Evolutionary conservation across 2,329 filamentous ascomycete genomes (phyloP), one percentile per base, ranked within the genome.

Genomic region (Neurospora sp.): DNA sequence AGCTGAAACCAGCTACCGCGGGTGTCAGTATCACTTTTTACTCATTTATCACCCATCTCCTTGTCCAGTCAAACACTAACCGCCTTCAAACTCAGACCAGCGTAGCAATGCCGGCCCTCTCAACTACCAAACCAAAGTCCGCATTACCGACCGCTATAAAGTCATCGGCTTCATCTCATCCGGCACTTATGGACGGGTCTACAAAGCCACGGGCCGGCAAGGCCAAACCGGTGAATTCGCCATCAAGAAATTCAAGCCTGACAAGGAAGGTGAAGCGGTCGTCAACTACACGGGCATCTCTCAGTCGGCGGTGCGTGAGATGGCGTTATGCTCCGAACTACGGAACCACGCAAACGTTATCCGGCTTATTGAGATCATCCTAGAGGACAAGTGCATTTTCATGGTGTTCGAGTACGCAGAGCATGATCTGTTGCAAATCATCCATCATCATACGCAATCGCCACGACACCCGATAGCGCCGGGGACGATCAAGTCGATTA

Each of bases 371-470:
- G 96, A 99, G 81, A 98, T 97, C 76, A 97, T 99, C 76, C 85
- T 99, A 3, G 95, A 99, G 81, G 94, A 97, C 80, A 98, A 98
- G 83, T 97, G 94, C 82, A 98, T 99, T 79, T 99, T 94, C 81
- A 99, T 99, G 91, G 94, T 99, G 1, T 98, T 99, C 76, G 96
- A 98, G 80, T 99, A 97, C 79, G 96, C 96, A 74, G 96, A 99
- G 81, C 96, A 99, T 80, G 96, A 99, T 80, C 83, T 99, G 43
- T 85, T 99, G 4, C 96, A 99, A 80, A 98, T 99, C 78, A 97
- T 99, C 75, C 96, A 99, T 79, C 94, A 98, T 78, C 96, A 99
- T 80, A 97, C 92, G 1, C 91, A 97, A 79, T 91, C 94, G 70
- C 90, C 93, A 37, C 87, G 94, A 36, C 92, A 96, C 74, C 91